phyloP scores from a whole-genome alignment of 1,139 yeast species.

The Candida mesenterica region DNA sequence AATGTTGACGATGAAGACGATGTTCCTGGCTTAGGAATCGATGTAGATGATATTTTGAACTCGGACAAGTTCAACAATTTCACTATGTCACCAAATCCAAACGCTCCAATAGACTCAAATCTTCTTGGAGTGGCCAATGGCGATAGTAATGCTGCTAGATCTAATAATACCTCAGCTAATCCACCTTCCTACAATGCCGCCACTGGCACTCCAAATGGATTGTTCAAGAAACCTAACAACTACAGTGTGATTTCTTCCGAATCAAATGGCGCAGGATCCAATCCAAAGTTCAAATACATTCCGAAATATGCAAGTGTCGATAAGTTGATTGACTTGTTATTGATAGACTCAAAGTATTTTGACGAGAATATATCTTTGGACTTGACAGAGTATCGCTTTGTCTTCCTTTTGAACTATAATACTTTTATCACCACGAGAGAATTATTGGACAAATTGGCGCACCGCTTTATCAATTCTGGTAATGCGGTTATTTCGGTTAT shows the following conservation, averaged over 20 bases:
- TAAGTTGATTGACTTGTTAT: conserved; percentile 40
- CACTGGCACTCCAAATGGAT: not conserved
- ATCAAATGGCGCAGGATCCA: conserved; percentile 9
- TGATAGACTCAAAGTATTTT: conserved; percentile 40
- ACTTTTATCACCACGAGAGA: conserved; percentile 44
- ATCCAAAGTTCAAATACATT: conserved; percentile 24
- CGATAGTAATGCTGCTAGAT: conserved; percentile 6
- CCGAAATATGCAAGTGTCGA: conserved; percentile 45
- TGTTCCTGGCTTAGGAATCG: conserved; percentile 43
- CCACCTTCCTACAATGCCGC: conserved; percentile 1
- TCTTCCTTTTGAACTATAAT: conserved; percentile 43
- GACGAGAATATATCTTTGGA: conserved; percentile 40
- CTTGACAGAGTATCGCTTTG: conserved; percentile 43
- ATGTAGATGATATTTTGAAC: conserved; percentile 45
- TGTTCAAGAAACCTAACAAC: conserved; percentile 12
- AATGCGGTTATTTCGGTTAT: conserved; percentile 49
- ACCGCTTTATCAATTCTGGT: conserved; percentile 45
- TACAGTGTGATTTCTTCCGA: conserved; percentile 17
- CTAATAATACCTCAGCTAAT: conserved; percentile 1
- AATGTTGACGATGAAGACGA: conserved; percentile 38
- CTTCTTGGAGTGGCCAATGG: conserved; percentile 1
- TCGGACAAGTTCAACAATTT: conserved; percentile 42
- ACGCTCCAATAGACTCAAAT: conserved; percentile 1
- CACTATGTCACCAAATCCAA: conserved; percentile 22
- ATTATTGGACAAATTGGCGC: conserved; percentile 42